phyloP scores from a whole-genome alignment of 257 asterid genomes.

The Salvia miltiorrhiza region DNA sequence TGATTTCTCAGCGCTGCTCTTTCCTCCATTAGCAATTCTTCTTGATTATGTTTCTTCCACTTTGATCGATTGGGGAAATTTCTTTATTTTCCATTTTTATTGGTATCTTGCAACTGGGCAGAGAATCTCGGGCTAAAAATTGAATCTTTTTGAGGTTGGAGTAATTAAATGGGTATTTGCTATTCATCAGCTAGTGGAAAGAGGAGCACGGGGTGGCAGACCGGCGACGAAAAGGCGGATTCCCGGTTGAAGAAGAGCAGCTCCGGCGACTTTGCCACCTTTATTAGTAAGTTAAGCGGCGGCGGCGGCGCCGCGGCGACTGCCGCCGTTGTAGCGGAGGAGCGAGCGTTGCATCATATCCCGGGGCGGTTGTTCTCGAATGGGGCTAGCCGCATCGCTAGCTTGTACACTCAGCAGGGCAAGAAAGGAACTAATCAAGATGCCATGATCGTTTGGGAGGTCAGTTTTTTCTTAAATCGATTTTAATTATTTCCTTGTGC shows the following conservation, averaged over 20 bases:
- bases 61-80: conserved; percentile 13
- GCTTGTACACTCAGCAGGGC: conserved; percentile 93
- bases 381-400: conserved; percentile 61
- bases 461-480: conserved; percentile 23
- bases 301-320: conserved; percentile 44
- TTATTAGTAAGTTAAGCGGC: conserved; percentile 65
- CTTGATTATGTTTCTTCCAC: neutral
- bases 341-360: conserved; percentile 66
- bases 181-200: conserved; percentile 50
- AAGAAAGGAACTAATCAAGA: conserved; percentile 97
- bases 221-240: conserved; percentile 34
- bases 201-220: conserved; percentile 43
- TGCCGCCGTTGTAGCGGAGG: conserved; percentile 58
- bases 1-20: conserved; percentile 8
- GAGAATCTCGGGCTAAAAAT: conserved; percentile 1
- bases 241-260: conserved; percentile 49
- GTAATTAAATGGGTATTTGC: conserved; percentile 77
- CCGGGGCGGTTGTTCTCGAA: conserved; percentile 76
- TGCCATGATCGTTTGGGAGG: conserved; percentile 99
- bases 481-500: neutral
- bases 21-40: neutral
- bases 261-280: conserved; percentile 62
- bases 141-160: neutral
- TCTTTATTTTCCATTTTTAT: neutral
- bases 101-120: neutral